Conservation (phyloP, 192 early-diverging fungal genomes). For the Coemansia erecta region DNA sequence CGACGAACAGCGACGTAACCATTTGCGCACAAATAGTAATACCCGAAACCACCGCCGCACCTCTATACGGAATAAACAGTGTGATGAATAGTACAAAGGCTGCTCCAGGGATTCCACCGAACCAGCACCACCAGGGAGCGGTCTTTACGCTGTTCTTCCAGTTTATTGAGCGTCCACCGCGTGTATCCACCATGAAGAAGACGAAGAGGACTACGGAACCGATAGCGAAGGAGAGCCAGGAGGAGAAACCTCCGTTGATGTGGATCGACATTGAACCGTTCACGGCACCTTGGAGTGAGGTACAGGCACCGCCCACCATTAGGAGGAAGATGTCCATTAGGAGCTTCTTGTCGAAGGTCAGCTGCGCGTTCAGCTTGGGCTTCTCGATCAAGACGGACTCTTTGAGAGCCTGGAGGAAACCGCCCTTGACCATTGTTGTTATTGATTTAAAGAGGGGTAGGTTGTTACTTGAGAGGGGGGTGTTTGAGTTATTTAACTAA, state of each 20-base stretch:
- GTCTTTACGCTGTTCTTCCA: constrained; percentile 47
- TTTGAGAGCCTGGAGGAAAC: constrained; percentile 36
- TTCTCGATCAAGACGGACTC: constrained; percentile 39
- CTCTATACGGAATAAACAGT: constrained; percentile 48
- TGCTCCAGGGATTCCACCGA: constrained; percentile 45
- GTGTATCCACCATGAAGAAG: constrained; percentile 48
- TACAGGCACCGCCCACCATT: constrained; percentile 42
- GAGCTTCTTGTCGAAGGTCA: constrained; percentile 46
- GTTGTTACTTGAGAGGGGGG: no score
- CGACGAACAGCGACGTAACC: constrained; percentile 44
- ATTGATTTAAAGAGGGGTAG: no score
- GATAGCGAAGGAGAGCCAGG: constrained; percentile 51
- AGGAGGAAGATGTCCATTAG: constrained; percentile 39
- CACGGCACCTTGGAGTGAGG: constrained; percentile 40
- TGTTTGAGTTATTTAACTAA: not conserved
- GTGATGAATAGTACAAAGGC: constrained; percentile 53
- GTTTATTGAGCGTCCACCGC: constrained; percentile 39
- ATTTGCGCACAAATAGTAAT: constrained; percentile 53
- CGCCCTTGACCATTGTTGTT: constrained; percentile 36
- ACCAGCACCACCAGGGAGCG: constrained; percentile 52
- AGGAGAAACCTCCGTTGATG: constrained; percentile 43
- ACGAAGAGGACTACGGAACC: constrained; percentile 44
- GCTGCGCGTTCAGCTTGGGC: constrained; percentile 34
- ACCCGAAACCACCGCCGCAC: constrained; percentile 45
- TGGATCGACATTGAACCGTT: constrained; percentile 47